A percentile compares a stretch with the other conserved stretches of the same genome.
These are phyloP conservation scores for Colletotrichum sublineola DNA, from an alignment of 2,329 filamentous ascomycete genomes.

Conservation along the genomic window DNA sequence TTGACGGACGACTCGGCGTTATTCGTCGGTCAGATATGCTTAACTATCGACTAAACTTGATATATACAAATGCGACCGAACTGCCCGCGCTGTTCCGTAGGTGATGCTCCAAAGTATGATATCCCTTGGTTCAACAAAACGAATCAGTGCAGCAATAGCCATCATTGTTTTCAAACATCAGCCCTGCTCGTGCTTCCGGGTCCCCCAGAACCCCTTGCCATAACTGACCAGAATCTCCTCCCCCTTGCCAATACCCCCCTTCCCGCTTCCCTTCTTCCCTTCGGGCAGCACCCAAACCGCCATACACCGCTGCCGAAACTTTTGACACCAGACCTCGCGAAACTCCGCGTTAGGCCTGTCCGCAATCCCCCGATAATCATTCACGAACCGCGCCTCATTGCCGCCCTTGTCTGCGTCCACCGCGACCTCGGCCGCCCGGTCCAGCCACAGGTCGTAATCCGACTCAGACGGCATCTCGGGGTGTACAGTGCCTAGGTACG, in stretches of 20 bases:
- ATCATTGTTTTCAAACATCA: background rate
- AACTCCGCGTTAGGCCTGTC: conserved; percentile 71
- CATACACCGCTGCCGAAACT: conserved; percentile 66
- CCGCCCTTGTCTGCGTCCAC: conserved; percentile 71
- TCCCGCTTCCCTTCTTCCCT: conserved; percentile 53
- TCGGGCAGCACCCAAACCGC: conserved; percentile 68
- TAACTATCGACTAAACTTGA: background rate
- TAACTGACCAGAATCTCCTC: conserved; percentile 77
- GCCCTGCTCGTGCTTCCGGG: background rate
- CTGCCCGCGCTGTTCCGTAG: background rate
- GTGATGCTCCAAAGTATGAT: background rate
- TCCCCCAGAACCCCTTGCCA: conserved; percentile 75
- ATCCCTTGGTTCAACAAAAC: too few species aligned
- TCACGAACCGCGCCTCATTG: conserved; percentile 76
- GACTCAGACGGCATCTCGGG: conserved; percentile 54
- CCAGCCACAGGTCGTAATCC: conserved; percentile 76
- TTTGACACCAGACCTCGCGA: conserved; percentile 67
- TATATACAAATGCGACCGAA: background rate
- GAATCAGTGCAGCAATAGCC: background rate
- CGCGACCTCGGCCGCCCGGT: conserved; percentile 67
- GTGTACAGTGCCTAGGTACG: conserved; percentile 73
- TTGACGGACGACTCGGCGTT: background rate
- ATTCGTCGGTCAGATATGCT: background rate
- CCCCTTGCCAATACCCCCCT: conserved; percentile 65
- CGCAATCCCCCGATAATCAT: conserved; percentile 73